phyloP scores from a whole-genome alignment of 345 rosid genomes.

The Durio zibethinus region DNA sequence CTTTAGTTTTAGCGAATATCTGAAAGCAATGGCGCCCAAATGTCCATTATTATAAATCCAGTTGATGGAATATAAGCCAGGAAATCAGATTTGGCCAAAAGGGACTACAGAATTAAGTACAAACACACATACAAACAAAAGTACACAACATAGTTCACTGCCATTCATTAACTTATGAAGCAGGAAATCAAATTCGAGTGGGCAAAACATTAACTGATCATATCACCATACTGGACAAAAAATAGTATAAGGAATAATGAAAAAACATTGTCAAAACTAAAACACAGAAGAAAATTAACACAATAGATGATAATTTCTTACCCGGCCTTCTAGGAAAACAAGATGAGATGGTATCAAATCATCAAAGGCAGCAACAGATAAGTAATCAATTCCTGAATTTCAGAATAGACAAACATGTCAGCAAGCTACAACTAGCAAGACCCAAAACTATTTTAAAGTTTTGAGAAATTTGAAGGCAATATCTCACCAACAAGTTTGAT shows the following conservation, averaged over 20 bases:
- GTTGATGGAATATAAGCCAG: not conserved
- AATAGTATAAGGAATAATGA: not conserved
- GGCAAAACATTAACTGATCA: not conserved
- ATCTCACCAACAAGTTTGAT: conserved; percentile 75
- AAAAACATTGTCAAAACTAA: not conserved
- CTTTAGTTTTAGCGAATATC: not conserved
- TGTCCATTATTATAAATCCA: not conserved
- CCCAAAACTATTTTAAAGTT: not conserved
- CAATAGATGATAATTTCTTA: conserved; percentile 21
- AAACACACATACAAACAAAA: not conserved
- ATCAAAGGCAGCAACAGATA: conserved; percentile 54
- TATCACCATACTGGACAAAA: not conserved
- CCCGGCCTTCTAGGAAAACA: conserved; percentile 44
- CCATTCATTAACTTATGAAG: conserved; percentile 1
- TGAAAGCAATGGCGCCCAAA: not conserved
- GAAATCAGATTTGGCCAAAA: not conserved
- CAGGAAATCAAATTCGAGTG: not conserved
- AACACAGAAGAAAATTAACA: not conserved
- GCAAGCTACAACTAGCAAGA: not conserved
- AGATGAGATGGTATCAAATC: conserved; percentile 41
- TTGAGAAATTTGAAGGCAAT: not conserved
- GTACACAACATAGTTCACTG: not conserved
- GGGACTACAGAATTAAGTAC: not conserved
- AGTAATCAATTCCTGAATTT: conserved; percentile 38
- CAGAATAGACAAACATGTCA: not conserved